A percentile compares a stretch with the other conserved stretches of the same genome.
Evolutionary conservation across 1,284 basidiomycete genomes (phyloP).

Genomic region (Tremellales sp.): DNA sequence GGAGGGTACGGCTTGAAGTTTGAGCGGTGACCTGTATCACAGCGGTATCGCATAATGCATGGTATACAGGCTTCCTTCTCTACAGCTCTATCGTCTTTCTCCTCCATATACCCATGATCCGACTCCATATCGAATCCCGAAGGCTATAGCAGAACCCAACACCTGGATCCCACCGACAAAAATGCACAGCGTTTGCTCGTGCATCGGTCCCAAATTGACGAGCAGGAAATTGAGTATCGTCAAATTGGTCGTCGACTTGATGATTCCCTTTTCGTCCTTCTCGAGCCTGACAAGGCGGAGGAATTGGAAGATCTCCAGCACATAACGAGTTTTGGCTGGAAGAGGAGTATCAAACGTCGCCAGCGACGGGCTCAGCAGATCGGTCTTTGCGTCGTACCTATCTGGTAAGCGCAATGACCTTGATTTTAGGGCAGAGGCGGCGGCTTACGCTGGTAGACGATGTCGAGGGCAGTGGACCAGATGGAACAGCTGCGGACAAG

Average conservation of each 20-base stretch:
- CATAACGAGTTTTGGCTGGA: conserved; percentile 54
- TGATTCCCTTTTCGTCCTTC: conserved; percentile 35
- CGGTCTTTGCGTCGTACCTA: conserved; percentile 69
- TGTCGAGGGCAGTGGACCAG: conserved; percentile 91
- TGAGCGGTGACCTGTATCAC: conserved; percentile 34
- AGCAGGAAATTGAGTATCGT: conserved; percentile 83
- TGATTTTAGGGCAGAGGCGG: background rate
- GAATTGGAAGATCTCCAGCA: conserved; percentile 58
- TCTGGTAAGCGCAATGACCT: no score
- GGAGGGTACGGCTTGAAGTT: conserved; percentile 95
- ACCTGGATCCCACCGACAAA: conserved; percentile 71
- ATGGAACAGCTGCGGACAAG: conserved; percentile 91
- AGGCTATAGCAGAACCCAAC: conserved; percentile 69
- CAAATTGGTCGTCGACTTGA: conserved; percentile 72
- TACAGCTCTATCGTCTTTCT: conserved; percentile 63
- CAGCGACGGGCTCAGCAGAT: conserved; percentile 69
- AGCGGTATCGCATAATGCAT: background rate
- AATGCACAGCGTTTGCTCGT: conserved; percentile 69
- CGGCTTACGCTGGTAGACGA: conserved; percentile 73
- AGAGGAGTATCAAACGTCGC: conserved; percentile 57
- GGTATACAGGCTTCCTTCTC: background rate
- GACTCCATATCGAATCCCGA: conserved; percentile 78
- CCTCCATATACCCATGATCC: conserved; percentile 84
- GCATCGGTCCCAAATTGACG: conserved; percentile 71
- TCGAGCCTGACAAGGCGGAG: conserved; percentile 67